These are phyloP conservation scores for Serendipita sp. DNA, from an alignment of 768 basidiomycete genomes.

Conservation along the genomic window DNA sequence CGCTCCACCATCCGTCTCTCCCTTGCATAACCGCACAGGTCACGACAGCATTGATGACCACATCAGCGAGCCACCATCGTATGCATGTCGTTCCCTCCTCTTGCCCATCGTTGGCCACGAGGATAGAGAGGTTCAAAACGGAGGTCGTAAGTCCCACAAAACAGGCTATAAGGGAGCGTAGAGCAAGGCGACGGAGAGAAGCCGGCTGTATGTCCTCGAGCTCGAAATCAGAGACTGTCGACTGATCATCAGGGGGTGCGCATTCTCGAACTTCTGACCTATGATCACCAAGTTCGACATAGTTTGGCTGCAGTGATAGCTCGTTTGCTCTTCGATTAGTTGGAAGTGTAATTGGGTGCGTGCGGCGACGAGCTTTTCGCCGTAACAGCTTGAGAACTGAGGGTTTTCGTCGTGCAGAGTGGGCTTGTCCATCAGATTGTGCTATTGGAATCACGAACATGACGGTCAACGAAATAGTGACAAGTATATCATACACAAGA, in stretches of 20 bases:
- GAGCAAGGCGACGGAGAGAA: neutral
- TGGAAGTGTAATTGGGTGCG: neutral
- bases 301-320: neutral
- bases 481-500: neutral
- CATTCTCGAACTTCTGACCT: too few relatives aligned
- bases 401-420: too few relatives aligned
- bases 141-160: neutral
- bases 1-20: neutral
- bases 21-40: neutral
- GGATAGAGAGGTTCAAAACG: neutral
- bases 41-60: neutral
- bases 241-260: too few relatives aligned
- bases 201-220: neutral
- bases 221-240: too few relatives aligned
- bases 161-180: neutral
- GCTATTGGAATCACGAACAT: neutral
- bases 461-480: neutral
- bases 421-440: neutral
- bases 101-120: neutral
- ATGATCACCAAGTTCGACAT: too few relatives aligned
- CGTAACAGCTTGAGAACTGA: too few relatives aligned
- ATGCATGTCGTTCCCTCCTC: neutral
- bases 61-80: neutral
- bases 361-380: neutral
- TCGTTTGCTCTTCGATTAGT: neutral